A percentile compares a stretch with the other conserved stretches of the same genome.
These are phyloP conservation scores for Brasilioporus rufonigricans DNA, from an alignment of 768 basidiomycete genomes.

Conservation along the genomic window DNA sequence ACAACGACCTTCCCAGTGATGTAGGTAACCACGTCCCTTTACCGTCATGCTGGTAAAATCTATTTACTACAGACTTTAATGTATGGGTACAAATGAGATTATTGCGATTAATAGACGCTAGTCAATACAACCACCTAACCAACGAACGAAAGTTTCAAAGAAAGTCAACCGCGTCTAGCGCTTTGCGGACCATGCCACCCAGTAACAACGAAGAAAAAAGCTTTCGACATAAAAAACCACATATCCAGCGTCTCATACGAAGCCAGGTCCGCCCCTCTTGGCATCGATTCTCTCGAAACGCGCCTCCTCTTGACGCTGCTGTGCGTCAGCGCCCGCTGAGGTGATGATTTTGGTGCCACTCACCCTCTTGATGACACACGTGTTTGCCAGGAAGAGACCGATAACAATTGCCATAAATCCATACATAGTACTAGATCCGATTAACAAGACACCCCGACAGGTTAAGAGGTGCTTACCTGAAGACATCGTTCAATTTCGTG, in stretches of 20 bases:
- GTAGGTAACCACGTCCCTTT: neutral
- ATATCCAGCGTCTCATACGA: conserved; percentile 54
- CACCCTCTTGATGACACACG: conserved; percentile 85
- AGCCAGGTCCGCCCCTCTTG: conserved; percentile 84
- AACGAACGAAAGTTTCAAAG: neutral
- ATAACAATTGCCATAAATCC: conserved; percentile 82
- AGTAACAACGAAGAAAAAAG: neutral
- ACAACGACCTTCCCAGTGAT: neutral
- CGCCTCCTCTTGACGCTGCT: conserved; percentile 72
- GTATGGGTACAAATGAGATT: neutral
- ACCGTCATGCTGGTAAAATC: neutral
- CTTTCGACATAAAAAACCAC: neutral
- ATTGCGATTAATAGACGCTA: neutral
- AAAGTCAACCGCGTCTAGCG: neutral
- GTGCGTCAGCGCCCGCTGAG: conserved; percentile 4
- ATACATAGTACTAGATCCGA: conserved; percentile 54
- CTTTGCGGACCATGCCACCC: neutral
- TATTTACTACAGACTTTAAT: neutral
- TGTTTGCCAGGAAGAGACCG: conserved; percentile 71
- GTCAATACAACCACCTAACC: neutral
- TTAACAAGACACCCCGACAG: neutral
- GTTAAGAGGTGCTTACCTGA: conserved; percentile 56
- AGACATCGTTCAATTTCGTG: conserved; percentile 71
- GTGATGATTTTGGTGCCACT: neutral
- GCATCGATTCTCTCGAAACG: conserved; percentile 88